Base-by-base conservation (phyloP, 2,329 filamentous ascomycete species). In the Huntiella omanensis region DNA sequence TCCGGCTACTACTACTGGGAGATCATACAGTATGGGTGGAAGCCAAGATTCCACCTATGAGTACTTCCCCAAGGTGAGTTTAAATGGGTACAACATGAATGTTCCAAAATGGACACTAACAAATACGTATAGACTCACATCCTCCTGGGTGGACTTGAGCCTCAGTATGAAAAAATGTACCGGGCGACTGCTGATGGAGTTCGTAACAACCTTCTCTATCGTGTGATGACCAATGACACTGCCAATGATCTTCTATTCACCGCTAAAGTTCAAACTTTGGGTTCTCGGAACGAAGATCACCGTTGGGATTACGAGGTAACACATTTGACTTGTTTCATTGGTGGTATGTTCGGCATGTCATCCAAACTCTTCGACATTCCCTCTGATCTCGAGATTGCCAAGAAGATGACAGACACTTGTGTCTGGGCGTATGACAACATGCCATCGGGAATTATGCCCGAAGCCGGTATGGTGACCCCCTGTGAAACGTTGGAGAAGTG, bases 81-180 rank as follows among this genome's bases (percentile, higher is more conserved):
- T 33, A 33, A 1, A n/a, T 7, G 6, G 4, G 17, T 17, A 15
- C 7, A 3, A 13, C 10, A 7, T 8, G 12, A 6, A 12, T 16
- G 19, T 5, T 19, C n/a, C 8, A 32, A 46, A 17, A 4, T 33
- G n/a, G 11, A 13, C 46, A 11, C 56, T 59, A 47, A 60, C 44
- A 7, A 8, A 34, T 76, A 2, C 32, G 80, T 56, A 43, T 12
- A 87, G 64, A 55, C 65, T 56, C 81, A 80, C 56, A 63, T 91
- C 10, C 70, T 93, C 4, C 71, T 93, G 2, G 83, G 83, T 48
- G 86, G 85, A 1, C 67, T 77, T 1, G 74, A 79, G 51, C 63
- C 69, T 28, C 82, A 85, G 57, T 92, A 92, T 59, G 67, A 70
- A 50, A 70, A 69, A 15, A 71, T 93, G 61, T 85, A 92, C 57